These are phyloP conservation scores for Citrus cavaleriei DNA, from an alignment of 345 rosid species.

Conservation along the genomic window DNA sequence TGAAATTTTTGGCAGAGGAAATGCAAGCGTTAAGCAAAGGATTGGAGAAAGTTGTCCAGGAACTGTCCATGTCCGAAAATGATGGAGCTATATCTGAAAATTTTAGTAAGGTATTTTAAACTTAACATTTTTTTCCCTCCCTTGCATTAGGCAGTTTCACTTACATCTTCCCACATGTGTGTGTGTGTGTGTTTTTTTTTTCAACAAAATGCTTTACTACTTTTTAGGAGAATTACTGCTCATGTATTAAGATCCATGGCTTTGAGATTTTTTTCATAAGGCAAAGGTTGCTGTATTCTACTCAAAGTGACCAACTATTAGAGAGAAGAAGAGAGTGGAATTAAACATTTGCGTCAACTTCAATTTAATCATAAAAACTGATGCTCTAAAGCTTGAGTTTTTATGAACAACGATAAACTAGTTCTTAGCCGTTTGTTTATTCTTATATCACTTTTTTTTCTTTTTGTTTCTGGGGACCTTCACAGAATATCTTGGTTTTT, in stretches of 20 bases:
- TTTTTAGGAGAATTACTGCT: background rate
- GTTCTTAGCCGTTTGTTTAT: background rate
- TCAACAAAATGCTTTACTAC: background rate
- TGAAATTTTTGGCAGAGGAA: slow-evolving; percentile 93
- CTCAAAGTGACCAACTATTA: background rate
- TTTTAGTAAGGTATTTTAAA: slow-evolving; percentile 54
- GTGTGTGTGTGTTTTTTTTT: too few relatives aligned
- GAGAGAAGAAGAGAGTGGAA: background rate
- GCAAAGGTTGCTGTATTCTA: background rate
- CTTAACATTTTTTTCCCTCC: background rate
- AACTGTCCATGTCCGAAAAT: slow-evolving; percentile 72
- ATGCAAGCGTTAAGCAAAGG: slow-evolving; percentile 99
- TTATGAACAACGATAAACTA: background rate
- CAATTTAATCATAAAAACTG: background rate
- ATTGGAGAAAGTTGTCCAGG: slow-evolving; percentile 86
- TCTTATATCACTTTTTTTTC: background rate
- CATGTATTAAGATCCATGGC: background rate
- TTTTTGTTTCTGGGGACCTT: background rate
- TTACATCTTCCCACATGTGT: background rate
- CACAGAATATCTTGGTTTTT: background rate
- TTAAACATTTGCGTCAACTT: background rate
- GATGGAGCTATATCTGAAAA: slow-evolving; percentile 78
- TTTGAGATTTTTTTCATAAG: background rate
- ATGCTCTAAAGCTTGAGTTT: background rate
- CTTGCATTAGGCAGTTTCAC: background rate